phyloP scores from a whole-genome alignment of 139 green algal genomes.

The Zygnema cylindricum region DNA sequence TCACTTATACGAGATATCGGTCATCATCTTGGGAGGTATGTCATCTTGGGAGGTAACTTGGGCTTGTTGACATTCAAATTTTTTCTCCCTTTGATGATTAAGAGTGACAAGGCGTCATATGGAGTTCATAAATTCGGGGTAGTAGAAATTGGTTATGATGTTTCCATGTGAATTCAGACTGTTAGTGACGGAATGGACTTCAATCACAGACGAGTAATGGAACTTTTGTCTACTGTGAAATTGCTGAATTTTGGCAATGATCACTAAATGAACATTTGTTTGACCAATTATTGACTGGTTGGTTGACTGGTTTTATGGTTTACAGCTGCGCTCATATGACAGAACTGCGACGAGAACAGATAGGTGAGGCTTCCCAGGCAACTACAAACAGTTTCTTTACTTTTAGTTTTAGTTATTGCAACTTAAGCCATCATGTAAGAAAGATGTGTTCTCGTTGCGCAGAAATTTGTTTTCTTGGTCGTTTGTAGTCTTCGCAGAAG shows the following conservation, averaged over 20 bases:
- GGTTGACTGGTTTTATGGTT: not conserved
- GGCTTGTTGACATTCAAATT: too few relatives aligned
- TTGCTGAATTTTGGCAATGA: too few relatives aligned
- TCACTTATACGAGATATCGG: slow-evolving; percentile 60
- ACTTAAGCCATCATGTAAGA: not conserved
- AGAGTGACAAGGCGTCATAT: too few relatives aligned
- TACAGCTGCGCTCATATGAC: not conserved
- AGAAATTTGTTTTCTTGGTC: not conserved
- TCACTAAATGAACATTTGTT: too few relatives aligned
- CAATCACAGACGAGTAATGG: not conserved
- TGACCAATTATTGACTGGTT: too few relatives aligned
- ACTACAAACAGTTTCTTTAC: too few relatives aligned
- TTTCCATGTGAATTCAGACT: not conserved
- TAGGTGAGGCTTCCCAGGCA: too few relatives aligned
- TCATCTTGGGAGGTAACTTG: too few relatives aligned
- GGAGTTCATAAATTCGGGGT: too few relatives aligned
- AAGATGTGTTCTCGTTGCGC: slow-evolving; percentile 13
- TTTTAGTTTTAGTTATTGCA: not conserved
- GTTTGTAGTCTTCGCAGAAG: not conserved
- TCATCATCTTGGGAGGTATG: slow-evolving; percentile 16
- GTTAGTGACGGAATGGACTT: not conserved
- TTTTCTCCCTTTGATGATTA: too few relatives aligned
- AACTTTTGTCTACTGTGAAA: not conserved
- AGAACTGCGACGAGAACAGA: slow-evolving; percentile 10
- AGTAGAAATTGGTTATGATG: too few relatives aligned